phyloP scores from a whole-genome alignment of 257 asterid genomes.

The Nicotiana otophora region DNA sequence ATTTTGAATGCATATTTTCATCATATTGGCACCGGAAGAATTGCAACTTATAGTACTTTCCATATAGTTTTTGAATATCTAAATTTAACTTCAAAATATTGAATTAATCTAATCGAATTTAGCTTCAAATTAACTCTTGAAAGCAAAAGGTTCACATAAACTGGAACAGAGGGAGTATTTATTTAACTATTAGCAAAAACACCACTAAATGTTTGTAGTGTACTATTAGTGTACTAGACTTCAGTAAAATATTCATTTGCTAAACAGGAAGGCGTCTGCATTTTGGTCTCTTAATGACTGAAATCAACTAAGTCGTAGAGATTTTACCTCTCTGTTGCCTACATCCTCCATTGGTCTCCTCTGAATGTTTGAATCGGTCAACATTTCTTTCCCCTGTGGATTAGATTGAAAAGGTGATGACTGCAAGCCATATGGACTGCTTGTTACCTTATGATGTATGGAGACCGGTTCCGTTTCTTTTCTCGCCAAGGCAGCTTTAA shows the following conservation, averaged over 20 bases:
- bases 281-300: not conserved
- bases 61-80: too few relatives aligned
- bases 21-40: too few relatives aligned
- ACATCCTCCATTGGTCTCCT: constrained; percentile 90
- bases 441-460: constrained; percentile 36
- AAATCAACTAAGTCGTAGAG: not conserved
- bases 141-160: too few relatives aligned
- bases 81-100: too few relatives aligned
- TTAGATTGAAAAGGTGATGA: constrained; percentile 36
- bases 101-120: too few relatives aligned
- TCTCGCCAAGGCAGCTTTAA: constrained; percentile 73
- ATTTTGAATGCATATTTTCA: too few relatives aligned
- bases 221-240: not conserved
- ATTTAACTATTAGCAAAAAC: not conserved
- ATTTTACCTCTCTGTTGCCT: constrained; percentile 72
- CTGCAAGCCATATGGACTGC: constrained; percentile 52
- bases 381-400: constrained; percentile 40
- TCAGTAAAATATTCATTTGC: constrained; percentile 4
- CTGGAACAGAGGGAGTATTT: too few relatives aligned
- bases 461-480: constrained; percentile 51
- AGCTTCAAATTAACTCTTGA: too few relatives aligned
- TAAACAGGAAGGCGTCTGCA: not conserved
- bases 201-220: not conserved
- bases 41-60: too few relatives aligned
- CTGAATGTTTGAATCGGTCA: constrained; percentile 34